A percentile compares a stretch with the other conserved stretches of the same genome.
Evolutionary conservation across 2,329 filamentous ascomycete species (phyloP).

Genomic region (Fusarium lyarnte): DNA sequence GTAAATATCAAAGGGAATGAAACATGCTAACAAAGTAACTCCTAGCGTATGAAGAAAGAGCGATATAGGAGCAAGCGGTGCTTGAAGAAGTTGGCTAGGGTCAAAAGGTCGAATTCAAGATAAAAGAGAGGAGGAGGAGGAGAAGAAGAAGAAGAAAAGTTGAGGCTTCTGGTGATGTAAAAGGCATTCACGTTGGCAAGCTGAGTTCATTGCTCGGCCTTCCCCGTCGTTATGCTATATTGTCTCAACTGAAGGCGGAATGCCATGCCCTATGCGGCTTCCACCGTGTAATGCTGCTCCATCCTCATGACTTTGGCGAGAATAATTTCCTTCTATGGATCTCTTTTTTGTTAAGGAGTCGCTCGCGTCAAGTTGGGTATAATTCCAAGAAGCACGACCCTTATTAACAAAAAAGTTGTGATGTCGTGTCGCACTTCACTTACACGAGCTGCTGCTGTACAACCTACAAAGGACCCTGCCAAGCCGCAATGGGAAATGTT

Average conservation of each 20-base stretch:
- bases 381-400: not conserved
- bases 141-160: not conserved
- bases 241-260: not conserved
- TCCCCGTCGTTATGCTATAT: not conserved
- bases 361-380: not conserved
- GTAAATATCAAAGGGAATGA: not conserved
- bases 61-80: not conserved
- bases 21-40: not conserved
- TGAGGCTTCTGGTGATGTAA: not conserved
- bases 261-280: not conserved
- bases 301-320: not conserved
- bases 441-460: not conserved
- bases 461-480: not conserved
- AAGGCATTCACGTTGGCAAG: not conserved
- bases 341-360: fast-evolving
- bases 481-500: not conserved
- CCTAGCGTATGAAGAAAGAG: not conserved
- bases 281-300: not conserved
- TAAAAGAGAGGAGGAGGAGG: too few relatives aligned
- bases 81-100: not conserved
- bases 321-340: not conserved
- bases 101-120: not conserved
- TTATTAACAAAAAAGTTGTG: not conserved
- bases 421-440: not conserved
- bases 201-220: not conserved